Evolutionary conservation across 768 basidiomycete species (phyloP).

Genomic region (Lyophyllum atratum): DNA sequence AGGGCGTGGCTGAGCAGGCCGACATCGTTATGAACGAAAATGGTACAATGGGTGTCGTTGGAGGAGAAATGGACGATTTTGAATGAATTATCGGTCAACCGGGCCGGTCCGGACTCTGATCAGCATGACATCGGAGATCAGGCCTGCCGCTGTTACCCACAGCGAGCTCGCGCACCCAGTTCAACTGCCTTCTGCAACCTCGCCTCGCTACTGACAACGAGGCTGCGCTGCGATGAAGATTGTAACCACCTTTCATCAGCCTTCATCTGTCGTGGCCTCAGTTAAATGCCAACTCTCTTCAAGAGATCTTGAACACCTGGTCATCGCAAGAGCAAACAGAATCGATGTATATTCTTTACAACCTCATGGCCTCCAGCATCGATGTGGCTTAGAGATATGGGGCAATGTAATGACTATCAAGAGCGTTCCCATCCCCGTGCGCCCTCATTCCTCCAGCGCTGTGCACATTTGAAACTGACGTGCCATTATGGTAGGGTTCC

Average conservation of each 20-base stretch:
- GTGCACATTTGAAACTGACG: conserved; percentile 16
- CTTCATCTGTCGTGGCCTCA: conserved; percentile 72
- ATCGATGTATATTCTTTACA: conserved; percentile 70
- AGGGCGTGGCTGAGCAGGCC: conserved; percentile 17
- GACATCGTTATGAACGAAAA: conserved; percentile 60
- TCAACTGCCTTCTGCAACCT: not conserved
- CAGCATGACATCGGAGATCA: not conserved
- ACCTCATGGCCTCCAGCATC: conserved; percentile 58
- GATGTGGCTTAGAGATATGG: conserved; percentile 67
- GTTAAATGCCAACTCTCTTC: conserved; percentile 65
- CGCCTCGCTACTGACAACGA: not conserved
- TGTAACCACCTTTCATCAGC: conserved; percentile 74
- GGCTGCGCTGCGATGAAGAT: conserved; percentile 44
- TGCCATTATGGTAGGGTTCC: conserved; percentile 29
- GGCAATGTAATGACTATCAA: conserved; percentile 63
- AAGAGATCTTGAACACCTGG: conserved; percentile 60
- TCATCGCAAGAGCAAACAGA: conserved; percentile 65
- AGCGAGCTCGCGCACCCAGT: too few species aligned
- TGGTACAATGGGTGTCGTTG: conserved; percentile 55
- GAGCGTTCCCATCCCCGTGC: conserved; percentile 55
- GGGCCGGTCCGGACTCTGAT: conserved; percentile 4
- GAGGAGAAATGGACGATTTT: conserved; percentile 26
- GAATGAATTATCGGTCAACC: conserved; percentile 9
- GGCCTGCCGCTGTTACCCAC: conserved; percentile 4
- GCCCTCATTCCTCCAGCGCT: conserved; percentile 19